phyloP scores from a whole-genome alignment of 2,329 filamentous ascomycete species.

The Decorospora gaudefroyi region DNA sequence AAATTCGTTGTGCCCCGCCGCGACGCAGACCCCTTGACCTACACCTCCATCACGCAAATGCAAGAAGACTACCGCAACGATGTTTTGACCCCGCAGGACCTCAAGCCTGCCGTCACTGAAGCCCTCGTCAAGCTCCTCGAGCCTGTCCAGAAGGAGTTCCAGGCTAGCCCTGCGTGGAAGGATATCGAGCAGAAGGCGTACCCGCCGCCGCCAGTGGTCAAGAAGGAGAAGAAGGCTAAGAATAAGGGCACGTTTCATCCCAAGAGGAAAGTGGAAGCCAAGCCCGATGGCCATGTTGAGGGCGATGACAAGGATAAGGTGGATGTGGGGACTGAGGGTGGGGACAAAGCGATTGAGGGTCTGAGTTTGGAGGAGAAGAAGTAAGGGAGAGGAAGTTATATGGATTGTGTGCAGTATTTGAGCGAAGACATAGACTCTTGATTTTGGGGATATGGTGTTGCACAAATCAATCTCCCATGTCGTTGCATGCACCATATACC shows the following conservation, averaged over 20 bases:
- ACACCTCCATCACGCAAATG: slow-evolving; percentile 74
- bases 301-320: slow-evolving; percentile 50
- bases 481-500: too few species aligned
- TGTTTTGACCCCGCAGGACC: slow-evolving; percentile 79
- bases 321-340: slow-evolving; percentile 48
- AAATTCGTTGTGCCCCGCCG: slow-evolving; percentile 72
- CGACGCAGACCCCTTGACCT: slow-evolving; percentile 75
- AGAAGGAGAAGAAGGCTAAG: slow-evolving; percentile 74
- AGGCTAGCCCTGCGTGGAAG: slow-evolving; percentile 77
- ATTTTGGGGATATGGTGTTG: too few species aligned
- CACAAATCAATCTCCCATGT: too few species aligned
- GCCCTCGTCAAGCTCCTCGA: slow-evolving; percentile 74
- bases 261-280: slow-evolving; percentile 47
- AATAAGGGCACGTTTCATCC: slow-evolving; percentile 72
- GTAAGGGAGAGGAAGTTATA: too few species aligned
- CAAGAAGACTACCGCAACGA: slow-evolving; percentile 81
- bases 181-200: slow-evolving; percentile 77
- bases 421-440: too few species aligned
- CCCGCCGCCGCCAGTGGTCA: slow-evolving; percentile 66
- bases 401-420: too few species aligned
- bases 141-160: slow-evolving; percentile 76
- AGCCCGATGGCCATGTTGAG: slow-evolving; percentile 54
- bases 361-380: slow-evolving; percentile 41
- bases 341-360: slow-evolving; percentile 41
- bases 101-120: slow-evolving; percentile 81